Base-by-base conservation (phyloP, 495 filamentous ascomycete genomes). In the Penicillium bialowiezense region DNA sequence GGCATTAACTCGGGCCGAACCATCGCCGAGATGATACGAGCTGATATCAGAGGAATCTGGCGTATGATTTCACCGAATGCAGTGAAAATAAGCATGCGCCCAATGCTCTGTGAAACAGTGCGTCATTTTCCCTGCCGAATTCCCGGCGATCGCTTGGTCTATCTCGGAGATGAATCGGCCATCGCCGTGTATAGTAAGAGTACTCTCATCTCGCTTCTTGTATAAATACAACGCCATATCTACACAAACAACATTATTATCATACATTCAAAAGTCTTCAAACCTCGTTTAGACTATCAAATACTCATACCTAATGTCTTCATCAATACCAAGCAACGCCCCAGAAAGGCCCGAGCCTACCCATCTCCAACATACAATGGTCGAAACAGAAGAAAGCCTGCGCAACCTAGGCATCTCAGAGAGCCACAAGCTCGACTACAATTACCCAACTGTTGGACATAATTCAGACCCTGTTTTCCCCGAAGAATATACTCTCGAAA, bases 401-500 rank as follows among this genome's bases (percentile, higher is more conserved):
- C 49, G 44, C 41, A 38, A 55, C 18, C 35, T 23, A 0, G 59
- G 62, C 5, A 55, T 68, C 8, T 41, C 62, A 29, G 57, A 60
- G 18, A 53, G 13, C 8, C 44, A 62, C 3, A 53, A 51, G 8
- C 9, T 62, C 6, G 63, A 66, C 20, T 53, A 51, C 53, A 67
- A 65, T 35, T 66, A 69, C 26, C 60, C 60, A 1, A 55, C 57
- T n/a, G 26, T 59, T 19, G 58, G 61, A 36, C 54, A 54, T 12
- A 43, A 50, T 19, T 38, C 35, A 4, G 26, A 60, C 13, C 63
- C 63, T 1, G 24, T 63, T 0, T 69, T 69, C 39, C 65, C 65
- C 0, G 65, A 69, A 13, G 65, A 69, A 47, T 69, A 69, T 42
- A 44, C 43, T 10, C 29, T 69, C 42, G 63, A 69, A 48, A 69